Evolutionary conservation across 2,329 filamentous ascomycete species (phyloP), one percentile per base, ranked within the genome.

Genomic region (Penicillium sp.): DNA sequence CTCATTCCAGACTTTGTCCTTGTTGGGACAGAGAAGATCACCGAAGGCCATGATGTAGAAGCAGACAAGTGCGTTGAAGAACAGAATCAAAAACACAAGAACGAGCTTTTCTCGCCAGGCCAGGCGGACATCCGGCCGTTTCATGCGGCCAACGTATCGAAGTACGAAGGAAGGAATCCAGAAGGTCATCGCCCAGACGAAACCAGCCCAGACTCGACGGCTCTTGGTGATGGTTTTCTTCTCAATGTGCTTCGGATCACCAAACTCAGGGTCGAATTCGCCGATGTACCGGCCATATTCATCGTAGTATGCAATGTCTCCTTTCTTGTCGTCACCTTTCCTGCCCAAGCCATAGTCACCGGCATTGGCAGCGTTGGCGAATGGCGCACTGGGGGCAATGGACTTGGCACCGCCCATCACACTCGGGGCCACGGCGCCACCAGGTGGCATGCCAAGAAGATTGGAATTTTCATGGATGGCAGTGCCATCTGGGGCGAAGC

Each of bases 91-190:
- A 56, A 89, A 79, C 45, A 92, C 86, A 11, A 99, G 79, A 0
- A 94, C 88, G 11, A 99, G 50, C 76, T 99, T 99, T 70, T 99
- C 94, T 74, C 94, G 85, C 94, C 94, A 99, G 0, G 94, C 94
- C 85, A 97, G 89, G 26, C 94, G 89, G 9, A 99, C 91, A 76
- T 99, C 94, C 2, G 92, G 94, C 53, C 94, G 87, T 77, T 96
- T 95, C 94, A 99, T 99, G 22, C 93, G 89, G 32, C 94, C 94
- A 56, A 97, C 69, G 57, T 82, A 88, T n/a, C 84, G 83, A 16
- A 99, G 85, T 2, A 89, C 63, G 46, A 90, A 89, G 0, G 93
- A 97, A 0, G 94, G 94, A 63, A 97, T 94, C 89, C 90, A 97
- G 72, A 91, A 97, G 0, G 94, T 99, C 47, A 95, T 63, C 1